Evolutionary conservation across 345 rosid species (phyloP), one percentile per base, ranked within the genome.

Genomic region (Kandelia obovata): DNA sequence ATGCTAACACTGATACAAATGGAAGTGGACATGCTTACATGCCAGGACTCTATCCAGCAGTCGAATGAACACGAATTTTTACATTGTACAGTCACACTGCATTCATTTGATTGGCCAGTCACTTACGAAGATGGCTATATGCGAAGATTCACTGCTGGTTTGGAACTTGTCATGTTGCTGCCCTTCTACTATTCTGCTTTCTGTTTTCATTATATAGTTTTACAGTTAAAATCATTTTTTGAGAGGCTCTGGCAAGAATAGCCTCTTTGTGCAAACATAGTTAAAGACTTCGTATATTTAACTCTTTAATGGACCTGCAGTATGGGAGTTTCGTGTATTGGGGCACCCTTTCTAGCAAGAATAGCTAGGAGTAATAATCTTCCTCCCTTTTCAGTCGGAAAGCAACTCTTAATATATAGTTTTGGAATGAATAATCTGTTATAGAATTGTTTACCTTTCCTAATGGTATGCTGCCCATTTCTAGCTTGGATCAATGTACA

Each of bases 1-100:
- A 80, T 37, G 80, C 75, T 64, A 83, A 75, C 67, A 76, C 85
- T 34, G 92, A 86, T 67, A 86, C 90, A 11, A 89, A 89, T 53
- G 92, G 96, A 71, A 78, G 80, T 62, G 86, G 85, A 55, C 80
- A 69, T 2, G 17, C 35, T 25, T 71, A 65, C 74, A 79, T 89
- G 86, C 85, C 88, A 13, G 76, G 82, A 35, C 72, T 75, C 31
- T 85, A 84, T 66, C 87, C 89, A 11, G 64, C 85, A 0, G 64
- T 25, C 1, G 59, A 62, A 46, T 59, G 59, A 43, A 58, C 30
- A 34, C 5, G 32, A 62, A 58, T 49, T 59, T 58, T 35, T 61
- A 43, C 49, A 61, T 23, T 32, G 61, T 34, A 52, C 43, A 34
- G 53, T 2, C 47, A 39, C 19, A 21, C 34, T 65, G 43, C 28